These are phyloP conservation scores for Fraxinus sp. DNA, from an alignment of 305 asterid species.

Conservation along the genomic window DNA sequence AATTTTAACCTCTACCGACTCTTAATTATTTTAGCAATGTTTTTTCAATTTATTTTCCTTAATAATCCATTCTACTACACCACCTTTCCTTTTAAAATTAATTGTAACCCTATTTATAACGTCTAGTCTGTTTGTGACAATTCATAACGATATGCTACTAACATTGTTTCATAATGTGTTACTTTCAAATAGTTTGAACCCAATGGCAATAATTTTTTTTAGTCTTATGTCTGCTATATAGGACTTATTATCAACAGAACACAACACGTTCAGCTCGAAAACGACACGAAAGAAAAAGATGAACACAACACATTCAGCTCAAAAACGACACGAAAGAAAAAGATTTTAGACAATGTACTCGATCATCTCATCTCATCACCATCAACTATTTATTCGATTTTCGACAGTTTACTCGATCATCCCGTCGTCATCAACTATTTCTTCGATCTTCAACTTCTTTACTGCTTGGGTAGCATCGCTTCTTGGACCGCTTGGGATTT, in stretches of 20 bases:
- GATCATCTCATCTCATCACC: conserved; percentile 60
- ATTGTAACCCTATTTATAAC: no score
- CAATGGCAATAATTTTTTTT: no score
- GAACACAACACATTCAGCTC: neutral
- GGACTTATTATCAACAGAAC: neutral
- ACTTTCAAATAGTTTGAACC: neutral
- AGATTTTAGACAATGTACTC: conserved; percentile 21
- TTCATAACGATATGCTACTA: neutral
- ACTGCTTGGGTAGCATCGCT: conserved; percentile 65
- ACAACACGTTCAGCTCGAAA: neutral
- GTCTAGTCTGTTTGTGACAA: neutral
- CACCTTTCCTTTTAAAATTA: no score
- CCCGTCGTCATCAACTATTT: conserved; percentile 59
- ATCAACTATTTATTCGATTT: conserved; percentile 56
- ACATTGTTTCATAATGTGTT: neutral
- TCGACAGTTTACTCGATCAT: conserved; percentile 35
- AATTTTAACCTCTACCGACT: no score
- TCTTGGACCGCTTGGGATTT: conserved; percentile 44
- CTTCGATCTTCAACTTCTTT: conserved; percentile 80
- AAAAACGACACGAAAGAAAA: neutral
- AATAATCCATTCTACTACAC: neutral
- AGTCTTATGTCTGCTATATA: neutral
- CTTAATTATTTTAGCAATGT: neutral
- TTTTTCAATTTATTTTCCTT: neutral
- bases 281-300: neutral